These are phyloP conservation scores for Cyberlindnera sargentensis DNA, from an alignment of 805 yeast genomes.

Conservation along the genomic window DNA sequence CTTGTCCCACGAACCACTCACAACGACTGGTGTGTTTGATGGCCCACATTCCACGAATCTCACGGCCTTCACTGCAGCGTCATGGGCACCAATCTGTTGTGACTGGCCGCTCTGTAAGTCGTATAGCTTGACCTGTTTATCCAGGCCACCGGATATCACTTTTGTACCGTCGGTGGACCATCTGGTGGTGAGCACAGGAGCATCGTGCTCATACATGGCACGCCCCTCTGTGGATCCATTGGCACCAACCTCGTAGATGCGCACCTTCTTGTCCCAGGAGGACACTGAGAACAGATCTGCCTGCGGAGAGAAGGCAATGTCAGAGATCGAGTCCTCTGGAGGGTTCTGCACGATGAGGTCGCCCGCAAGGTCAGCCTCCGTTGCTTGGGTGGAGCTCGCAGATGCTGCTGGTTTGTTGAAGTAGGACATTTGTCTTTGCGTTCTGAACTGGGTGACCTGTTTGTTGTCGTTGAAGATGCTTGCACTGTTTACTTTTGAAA, in stretches of 20 bases:
- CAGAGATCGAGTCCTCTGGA: constrained; percentile 89
- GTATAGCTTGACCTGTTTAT: constrained; percentile 76
- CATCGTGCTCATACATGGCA: constrained; percentile 85
- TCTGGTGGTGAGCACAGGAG: constrained; percentile 73
- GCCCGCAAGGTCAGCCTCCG: constrained; percentile 46
- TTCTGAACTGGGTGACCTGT: neutral
- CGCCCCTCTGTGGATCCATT: constrained; percentile 80
- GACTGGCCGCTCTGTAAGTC: constrained; percentile 79
- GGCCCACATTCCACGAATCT: constrained; percentile 81
- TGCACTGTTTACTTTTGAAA: too few relatives aligned
- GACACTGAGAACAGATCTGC: constrained; percentile 75
- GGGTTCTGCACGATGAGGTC: constrained; percentile 69
- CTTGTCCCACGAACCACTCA: constrained; percentile 95
- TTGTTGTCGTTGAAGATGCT: neutral
- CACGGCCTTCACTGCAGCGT: constrained; percentile 68
- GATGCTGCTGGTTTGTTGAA: constrained; percentile 22
- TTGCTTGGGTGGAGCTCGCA: constrained; percentile 17
- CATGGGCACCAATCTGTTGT: constrained; percentile 81
- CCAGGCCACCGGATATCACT: constrained; percentile 85
- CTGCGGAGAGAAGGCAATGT: constrained; percentile 77
- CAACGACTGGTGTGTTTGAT: constrained; percentile 69
- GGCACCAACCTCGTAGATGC: constrained; percentile 79
- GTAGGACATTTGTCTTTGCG: constrained; percentile 30
- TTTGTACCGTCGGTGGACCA: constrained; percentile 87
- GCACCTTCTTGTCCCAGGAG: constrained; percentile 92